Conservation (phyloP, 176 grass and related monocot species). For the Zoysia pacifica region DNA sequence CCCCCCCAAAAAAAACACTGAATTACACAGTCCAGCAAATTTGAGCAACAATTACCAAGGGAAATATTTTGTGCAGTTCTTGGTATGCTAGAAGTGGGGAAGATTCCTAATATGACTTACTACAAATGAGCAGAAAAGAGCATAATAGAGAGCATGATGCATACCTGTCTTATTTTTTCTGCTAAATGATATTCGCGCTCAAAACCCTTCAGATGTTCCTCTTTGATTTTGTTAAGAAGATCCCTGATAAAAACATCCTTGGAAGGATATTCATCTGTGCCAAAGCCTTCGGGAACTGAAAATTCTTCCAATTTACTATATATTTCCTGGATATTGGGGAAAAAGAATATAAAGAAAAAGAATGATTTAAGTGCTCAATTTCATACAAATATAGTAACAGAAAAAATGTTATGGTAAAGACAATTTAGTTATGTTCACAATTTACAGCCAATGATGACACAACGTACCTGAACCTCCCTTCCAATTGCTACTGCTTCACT, state of each 20-base stretch:
- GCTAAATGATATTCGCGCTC: conserved; percentile 53
- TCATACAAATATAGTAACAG: neutral
- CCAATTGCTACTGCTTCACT: conserved; percentile 9
- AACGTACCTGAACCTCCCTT: conserved; percentile 40
- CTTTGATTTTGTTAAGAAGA: conserved; percentile 41
- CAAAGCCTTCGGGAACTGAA: conserved; percentile 27
- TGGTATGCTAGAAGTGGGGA: neutral
- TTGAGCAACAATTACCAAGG: neutral
- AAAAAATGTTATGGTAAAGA: neutral
- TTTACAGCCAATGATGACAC: conserved; percentile 12
- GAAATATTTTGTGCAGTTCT: neutral
- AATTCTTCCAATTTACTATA: conserved; percentile 46
- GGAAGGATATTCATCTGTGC: conserved; percentile 25
- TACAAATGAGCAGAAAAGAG: neutral
- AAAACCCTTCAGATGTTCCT: conserved; percentile 47
- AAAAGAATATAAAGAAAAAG: conserved; percentile 8
- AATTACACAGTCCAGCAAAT: neutral
- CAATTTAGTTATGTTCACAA: conserved; percentile 9
- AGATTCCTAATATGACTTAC: neutral
- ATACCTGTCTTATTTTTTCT: conserved; percentile 54
- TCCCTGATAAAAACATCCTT: conserved; percentile 46
- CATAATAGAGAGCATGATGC: neutral
- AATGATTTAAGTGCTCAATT: neutral
- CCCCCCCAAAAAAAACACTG: neutral
- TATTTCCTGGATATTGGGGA: conserved; percentile 41